Evolutionary conservation across 2,329 filamentous ascomycete species (phyloP), one percentile per base, ranked within the genome.

Genomic region (Sporothrix protearum): DNA sequence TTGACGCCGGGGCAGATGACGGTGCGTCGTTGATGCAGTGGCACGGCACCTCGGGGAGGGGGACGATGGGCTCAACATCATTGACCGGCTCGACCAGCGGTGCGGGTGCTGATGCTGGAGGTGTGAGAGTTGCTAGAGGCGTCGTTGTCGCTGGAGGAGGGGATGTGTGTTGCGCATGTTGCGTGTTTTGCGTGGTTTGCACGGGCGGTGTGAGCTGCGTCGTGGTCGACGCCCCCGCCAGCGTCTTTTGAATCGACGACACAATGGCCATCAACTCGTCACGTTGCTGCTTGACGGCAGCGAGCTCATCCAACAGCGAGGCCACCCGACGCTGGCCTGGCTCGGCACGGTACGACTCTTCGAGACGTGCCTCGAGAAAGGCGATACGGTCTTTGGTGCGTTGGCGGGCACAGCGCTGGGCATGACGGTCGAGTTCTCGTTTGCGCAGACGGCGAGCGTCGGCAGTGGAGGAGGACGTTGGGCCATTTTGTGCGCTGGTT

Each of bases 321-420:
- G 28, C 25, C 55, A 59, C 25, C 14, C 28, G 55, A 10, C 55
- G 55, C 28, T 36, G 55, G 55, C 55, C 55, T 36, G 55, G 55
- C 12, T 59, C 55, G 28, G 55, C 55, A 4, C 55, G 55, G 36
- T 33, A 59, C 10, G 55, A 59, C 55, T 59, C 55, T 36, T 59
- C 55, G 9, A 59, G 28, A 2, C 55, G 28, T 9, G 16, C 55
- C 16, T 59, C 55, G 28, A 59, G 55, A 36, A 59, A 59, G 55
- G 55, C 55, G 10, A 59, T 59, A 5, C 55, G 55, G 55, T 59
- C 55, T 33, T 59, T 59, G 28, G 55, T 59, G 55, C 55, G 55
- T n/a, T 59, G 55, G 25, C 55, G 55, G 16, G 55, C 55, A n/a
- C 55, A 59, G 10, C 55, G 55, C 28, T 59, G 55, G 10, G 55